Evolutionary conservation across 768 basidiomycete genomes (phyloP).

Genomic region (Cystobasidium tubakii): DNA sequence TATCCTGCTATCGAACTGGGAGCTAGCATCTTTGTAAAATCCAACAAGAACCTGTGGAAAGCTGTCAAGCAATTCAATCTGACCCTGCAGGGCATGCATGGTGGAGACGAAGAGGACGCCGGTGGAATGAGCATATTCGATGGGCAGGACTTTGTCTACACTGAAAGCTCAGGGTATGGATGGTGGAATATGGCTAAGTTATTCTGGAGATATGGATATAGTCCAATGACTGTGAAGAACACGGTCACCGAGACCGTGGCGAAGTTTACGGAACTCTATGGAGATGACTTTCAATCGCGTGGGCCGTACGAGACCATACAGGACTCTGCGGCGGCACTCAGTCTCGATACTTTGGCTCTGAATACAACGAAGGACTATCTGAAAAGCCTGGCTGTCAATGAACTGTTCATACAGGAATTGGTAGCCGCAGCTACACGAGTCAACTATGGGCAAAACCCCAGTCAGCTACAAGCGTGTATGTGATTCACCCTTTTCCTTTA

Average conservation of each 20-base stretch:
- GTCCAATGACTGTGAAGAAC: conserved; percentile 37
- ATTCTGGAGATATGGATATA: conserved; percentile 64
- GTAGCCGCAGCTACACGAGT: conserved; percentile 65
- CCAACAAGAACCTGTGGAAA: conserved; percentile 57
- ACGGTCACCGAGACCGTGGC: conserved; percentile 60
- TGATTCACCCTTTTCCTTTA: not conserved
- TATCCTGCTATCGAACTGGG: conserved; percentile 63
- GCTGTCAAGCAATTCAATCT: conserved; percentile 77
- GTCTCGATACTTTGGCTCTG: conserved; percentile 50
- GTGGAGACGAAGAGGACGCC: conserved; percentile 52
- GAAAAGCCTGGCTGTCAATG: conserved; percentile 56
- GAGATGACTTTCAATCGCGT: conserved; percentile 51
- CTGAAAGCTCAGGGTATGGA: conserved; percentile 50
- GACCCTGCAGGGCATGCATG: conserved; percentile 54
- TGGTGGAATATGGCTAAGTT: conserved; percentile 73
- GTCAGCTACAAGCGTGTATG: conserved; percentile 60
- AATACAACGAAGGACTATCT: conserved; percentile 61
- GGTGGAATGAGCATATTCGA: conserved; percentile 69
- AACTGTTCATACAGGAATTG: conserved; percentile 64
- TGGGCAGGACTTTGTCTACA: conserved; percentile 52
- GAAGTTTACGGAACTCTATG: conserved; percentile 59
- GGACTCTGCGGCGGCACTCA: conserved; percentile 54
- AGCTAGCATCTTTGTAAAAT: conserved; percentile 69
- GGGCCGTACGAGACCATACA: conserved; percentile 61
- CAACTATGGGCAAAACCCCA: conserved; percentile 58